These are phyloP conservation scores for Paxillus rubicundulus DNA, from an alignment of 768 basidiomycete genomes.

Conservation along the genomic window DNA sequence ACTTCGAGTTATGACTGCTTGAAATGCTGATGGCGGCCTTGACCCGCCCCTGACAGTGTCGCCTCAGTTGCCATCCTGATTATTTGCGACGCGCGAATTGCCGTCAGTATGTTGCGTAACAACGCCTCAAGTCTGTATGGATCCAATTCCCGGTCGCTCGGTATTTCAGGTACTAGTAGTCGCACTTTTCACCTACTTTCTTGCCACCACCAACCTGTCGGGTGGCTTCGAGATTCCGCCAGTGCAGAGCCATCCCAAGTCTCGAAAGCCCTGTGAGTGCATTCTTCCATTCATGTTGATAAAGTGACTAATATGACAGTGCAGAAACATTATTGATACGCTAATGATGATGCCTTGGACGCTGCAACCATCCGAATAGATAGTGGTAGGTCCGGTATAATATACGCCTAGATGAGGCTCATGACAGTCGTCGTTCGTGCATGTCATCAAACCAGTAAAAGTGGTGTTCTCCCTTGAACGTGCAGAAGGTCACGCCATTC, in stretches of 20 bases:
- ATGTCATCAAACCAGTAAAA: constrained; percentile 29
- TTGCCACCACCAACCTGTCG: neutral
- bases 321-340: constrained; percentile 14
- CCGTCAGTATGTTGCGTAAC: constrained; percentile 17
- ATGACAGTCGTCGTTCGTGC: neutral
- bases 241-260: neutral
- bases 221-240: neutral
- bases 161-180: constrained; percentile 21
- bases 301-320: constrained; percentile 11
- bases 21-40: too few species aligned
- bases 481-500: constrained; percentile 58
- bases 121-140: constrained; percentile 5
- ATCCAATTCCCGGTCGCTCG: constrained; percentile 31
- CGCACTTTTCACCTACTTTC: neutral
- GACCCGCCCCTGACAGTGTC: too few species aligned
- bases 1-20: too few species aligned
- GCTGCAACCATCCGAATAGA: constrained; percentile 8
- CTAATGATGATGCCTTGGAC: constrained; percentile 11
- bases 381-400: constrained; percentile 19
- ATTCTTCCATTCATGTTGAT: neutral
- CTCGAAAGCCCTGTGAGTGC: neutral
- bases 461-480: constrained; percentile 27
- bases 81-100: neutral
- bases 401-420: neutral
- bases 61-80: neutral